A percentile compares a stretch with the other conserved stretches of the same genome.
Evolutionary conservation across 2,329 filamentous ascomycete genomes (phyloP).

Genomic region (Aspergillus novofumigatus): DNA sequence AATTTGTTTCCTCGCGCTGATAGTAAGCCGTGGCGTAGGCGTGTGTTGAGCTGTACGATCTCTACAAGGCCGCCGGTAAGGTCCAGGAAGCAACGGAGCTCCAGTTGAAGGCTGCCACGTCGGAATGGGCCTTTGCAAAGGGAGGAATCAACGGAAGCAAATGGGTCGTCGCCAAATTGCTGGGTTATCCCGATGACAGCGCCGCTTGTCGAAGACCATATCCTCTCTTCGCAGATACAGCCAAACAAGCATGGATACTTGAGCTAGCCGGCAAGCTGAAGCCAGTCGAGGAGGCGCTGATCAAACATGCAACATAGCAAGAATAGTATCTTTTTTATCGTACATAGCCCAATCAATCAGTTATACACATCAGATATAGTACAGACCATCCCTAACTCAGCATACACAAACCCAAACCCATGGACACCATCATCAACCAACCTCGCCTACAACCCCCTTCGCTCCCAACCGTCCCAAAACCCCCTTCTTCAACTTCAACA

Average conservation of each 20-base stretch:
- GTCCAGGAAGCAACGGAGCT: constrained; percentile 45
- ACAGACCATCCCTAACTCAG: background rate
- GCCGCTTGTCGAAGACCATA: constrained; percentile 54
- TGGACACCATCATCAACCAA: constrained; percentile 5
- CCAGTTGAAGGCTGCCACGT: constrained; percentile 50
- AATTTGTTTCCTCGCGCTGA: no score
- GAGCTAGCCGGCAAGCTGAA: background rate
- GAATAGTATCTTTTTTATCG: background rate
- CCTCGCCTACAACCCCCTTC: constrained; percentile 28
- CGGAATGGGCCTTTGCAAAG: constrained; percentile 56
- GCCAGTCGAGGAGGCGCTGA: background rate
- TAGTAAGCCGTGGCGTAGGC: constrained; percentile 12
- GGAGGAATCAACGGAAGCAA: constrained; percentile 60
- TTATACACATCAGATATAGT: background rate
- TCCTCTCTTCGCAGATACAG: constrained; percentile 45
- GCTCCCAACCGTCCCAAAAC: constrained; percentile 38
- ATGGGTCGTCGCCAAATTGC: constrained; percentile 53
- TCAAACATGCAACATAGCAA: background rate
- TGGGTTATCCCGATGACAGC: constrained; percentile 50
- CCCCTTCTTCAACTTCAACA: no score
- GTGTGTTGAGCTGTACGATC: constrained; percentile 49
- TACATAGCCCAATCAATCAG: background rate
- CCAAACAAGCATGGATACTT: constrained; percentile 32
- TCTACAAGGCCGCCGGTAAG: constrained; percentile 46
- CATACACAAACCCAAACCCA: no score